Evolutionary conservation across 116 monocot genomes (phyloP), one percentile per base, ranked within the genome.

Genomic region (Zostera marina): DNA sequence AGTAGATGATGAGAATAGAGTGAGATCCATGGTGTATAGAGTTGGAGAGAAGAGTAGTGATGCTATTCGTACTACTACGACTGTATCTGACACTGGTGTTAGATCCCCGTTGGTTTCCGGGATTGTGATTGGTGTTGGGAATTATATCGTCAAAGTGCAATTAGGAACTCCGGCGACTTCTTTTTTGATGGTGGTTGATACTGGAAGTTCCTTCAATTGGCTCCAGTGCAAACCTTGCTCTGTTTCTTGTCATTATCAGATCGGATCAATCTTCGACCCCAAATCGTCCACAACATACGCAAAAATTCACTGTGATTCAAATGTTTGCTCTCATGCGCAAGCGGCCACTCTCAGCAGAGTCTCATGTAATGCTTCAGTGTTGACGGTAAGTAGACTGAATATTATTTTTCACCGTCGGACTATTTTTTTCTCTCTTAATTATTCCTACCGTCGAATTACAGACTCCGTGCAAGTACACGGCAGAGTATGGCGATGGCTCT

Each of bases 141-240:
- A 91, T 74, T 91, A 91, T 68, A 46, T 91, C 48, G 72, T 71
- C 38, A 59, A 21, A 13, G 66, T 91, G 25, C 58, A 66, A 8
- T 70, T 85, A 32, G 91, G 91, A 22, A 75, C 77, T 13, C 85
- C 85, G 1, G 16, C 79, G 22, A 53, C 43, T n/a, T 15, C 60
- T 52, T 82, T 67, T 62, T 3, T 62, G 17, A 75, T 91, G 74
- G 74, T 85, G 32, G 72, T 91, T 59, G 91, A 91, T 74, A 91
- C 91, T 23, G 91, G 91, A 11, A 81, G 82, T 54, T 85, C 85
- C 9, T 74, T 84, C 53, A 55, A 76, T 55, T 91, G 91, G 91
- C 72, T 91, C 42, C 91, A 91, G 67, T 91, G 91, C 74, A 57
- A 47, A 0, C 91, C 91, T 4, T 91, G 91, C 77, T 47, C 47